These are phyloP conservation scores for Diutina pseudorugosa DNA, from an alignment of 1,139 yeast genomes.

Conservation along the genomic window DNA sequence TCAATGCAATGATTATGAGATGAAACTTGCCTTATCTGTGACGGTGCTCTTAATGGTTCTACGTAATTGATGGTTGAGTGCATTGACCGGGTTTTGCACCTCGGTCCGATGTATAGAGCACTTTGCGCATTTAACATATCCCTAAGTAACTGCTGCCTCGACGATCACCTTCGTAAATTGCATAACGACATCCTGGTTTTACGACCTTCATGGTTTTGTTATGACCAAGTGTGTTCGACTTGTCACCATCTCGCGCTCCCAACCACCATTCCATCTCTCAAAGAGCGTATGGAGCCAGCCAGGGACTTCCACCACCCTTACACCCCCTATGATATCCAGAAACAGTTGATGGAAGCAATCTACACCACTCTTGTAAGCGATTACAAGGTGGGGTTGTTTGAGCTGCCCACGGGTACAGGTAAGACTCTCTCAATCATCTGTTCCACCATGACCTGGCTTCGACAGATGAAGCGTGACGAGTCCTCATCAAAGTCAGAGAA, in stretches of 20 bases:
- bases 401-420: constrained; percentile 94
- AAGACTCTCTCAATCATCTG: constrained; percentile 83
- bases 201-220: too few relatives aligned
- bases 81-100: not conserved
- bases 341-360: constrained; percentile 63
- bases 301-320: constrained; percentile 59
- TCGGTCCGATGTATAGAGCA: too few relatives aligned
- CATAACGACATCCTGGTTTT: too few relatives aligned
- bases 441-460: constrained; percentile 75
- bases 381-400: constrained; percentile 71
- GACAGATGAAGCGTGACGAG: constrained; percentile 39
- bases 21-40: not conserved
- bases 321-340: constrained; percentile 68
- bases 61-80: too few relatives aligned
- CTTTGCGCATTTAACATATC: too few relatives aligned
- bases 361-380: constrained; percentile 47
- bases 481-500: constrained; percentile 24
- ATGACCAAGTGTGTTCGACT: not conserved
- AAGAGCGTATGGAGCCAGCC: not conserved
- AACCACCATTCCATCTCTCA: not conserved
- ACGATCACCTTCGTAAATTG: too few relatives aligned
- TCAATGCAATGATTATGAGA: not conserved
- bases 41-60: not conserved
- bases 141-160: too few relatives aligned
- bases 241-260: not conserved